Conservation (phyloP, 768 basidiomycete genomes). For the Gloeopeniophorella convolvens region DNA sequence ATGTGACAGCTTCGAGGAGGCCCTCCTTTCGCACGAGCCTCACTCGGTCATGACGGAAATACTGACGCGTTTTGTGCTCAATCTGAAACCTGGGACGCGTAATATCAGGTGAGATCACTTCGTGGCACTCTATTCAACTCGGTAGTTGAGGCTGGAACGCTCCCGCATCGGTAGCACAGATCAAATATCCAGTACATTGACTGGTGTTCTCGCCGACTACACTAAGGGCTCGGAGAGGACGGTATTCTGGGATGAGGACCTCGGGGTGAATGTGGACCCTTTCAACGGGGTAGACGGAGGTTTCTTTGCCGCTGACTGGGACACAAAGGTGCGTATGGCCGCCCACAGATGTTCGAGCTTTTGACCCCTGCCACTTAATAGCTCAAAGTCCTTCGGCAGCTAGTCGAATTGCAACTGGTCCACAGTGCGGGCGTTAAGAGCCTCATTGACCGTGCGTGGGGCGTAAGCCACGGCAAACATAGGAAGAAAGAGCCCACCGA, state of each 20-base stretch:
- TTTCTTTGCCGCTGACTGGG: constrained; percentile 78
- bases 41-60: constrained; percentile 68
- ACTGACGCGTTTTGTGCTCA: constrained; percentile 70
- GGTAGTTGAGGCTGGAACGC: constrained; percentile 31
- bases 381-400: constrained; percentile 78
- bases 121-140: constrained; percentile 25
- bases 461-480: constrained; percentile 76
- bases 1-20: constrained; percentile 64
- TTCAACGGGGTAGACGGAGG: constrained; percentile 59
- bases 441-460: constrained; percentile 80
- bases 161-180: constrained; percentile 51
- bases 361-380: constrained; percentile 28
- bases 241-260: constrained; percentile 72
- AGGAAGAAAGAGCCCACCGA: constrained; percentile 66
- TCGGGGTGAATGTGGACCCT: constrained; percentile 64
- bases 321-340: constrained; percentile 58
- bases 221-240: constrained; percentile 70
- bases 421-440: constrained; percentile 64
- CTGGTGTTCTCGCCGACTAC: constrained; percentile 60
- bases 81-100: constrained; percentile 83
- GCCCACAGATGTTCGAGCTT: constrained; percentile 21
- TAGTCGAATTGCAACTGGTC: constrained; percentile 77
- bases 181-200: constrained; percentile 74
- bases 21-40: constrained; percentile 64
- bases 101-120: constrained; percentile 69